phyloP scores from a whole-genome alignment of 345 rosid genomes.

The Draba incana region DNA sequence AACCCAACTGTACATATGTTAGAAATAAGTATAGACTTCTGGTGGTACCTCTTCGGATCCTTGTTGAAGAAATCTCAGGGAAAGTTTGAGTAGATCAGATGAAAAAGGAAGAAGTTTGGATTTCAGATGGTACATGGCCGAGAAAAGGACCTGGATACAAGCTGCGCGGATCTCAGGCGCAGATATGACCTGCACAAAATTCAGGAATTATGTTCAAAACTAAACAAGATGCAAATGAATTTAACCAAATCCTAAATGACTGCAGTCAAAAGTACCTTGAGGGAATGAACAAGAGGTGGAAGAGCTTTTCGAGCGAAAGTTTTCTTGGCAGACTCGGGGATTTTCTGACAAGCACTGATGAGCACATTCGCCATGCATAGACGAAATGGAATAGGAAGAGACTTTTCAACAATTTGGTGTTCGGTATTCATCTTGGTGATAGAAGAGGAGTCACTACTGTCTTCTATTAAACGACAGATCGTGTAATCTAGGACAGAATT shows the following conservation, averaged over 20 bases:
- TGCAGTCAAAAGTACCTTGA: conserved; percentile 55
- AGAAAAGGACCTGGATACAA: conserved; percentile 79
- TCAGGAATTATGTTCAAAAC: conserved; percentile 17
- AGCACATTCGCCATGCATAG: conserved; percentile 92
- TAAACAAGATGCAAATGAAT: conserved; percentile 1
- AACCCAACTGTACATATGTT: conserved; percentile 8
- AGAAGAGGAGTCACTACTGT: conserved; percentile 42
- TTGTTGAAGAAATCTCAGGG: conserved; percentile 60
- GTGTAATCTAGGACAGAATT: conserved; percentile 54
- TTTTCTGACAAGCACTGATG: conserved; percentile 82
- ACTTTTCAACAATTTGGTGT: conserved; percentile 33
- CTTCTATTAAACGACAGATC: conserved; percentile 49
- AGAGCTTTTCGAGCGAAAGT: conserved; percentile 57
- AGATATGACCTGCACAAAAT: conserved; percentile 48
- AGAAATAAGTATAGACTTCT: conserved; percentile 12
- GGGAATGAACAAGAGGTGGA: conserved; percentile 55
- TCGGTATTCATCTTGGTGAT: conserved; percentile 36
- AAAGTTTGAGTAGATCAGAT: conserved; percentile 65
- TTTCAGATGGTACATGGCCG: conserved; percentile 85
- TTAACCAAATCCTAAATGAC: conserved; percentile 1
- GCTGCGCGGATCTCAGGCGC: conserved; percentile 67
- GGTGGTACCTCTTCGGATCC: conserved; percentile 69
- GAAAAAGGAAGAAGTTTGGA: conserved; percentile 75
- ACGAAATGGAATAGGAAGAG: conserved; percentile 54
- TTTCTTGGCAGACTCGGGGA: conserved; percentile 59